Base-by-base conservation (phyloP, 2,329 filamentous ascomycete genomes). In the Exophiala mesophila region DNA sequence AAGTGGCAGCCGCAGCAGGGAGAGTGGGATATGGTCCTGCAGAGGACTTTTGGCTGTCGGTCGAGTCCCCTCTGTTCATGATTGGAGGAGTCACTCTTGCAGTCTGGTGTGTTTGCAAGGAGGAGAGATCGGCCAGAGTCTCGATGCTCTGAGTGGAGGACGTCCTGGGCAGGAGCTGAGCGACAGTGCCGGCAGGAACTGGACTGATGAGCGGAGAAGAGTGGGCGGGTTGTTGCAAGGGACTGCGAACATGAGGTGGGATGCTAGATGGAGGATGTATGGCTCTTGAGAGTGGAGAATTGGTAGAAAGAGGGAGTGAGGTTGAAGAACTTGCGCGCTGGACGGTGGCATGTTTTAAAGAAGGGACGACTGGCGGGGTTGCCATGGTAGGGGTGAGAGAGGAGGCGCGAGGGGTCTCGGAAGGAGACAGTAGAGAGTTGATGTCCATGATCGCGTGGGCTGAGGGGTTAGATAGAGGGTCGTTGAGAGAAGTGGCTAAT, bases 121-220 rank as follows among this genome's bases (percentile, higher is more conserved):
- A 65, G 26, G 68, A 68, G 20, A 70, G 55, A 47, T 72, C 69
- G 19, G 68, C 68, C 40, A 72, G 55, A n/a, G 66, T 66, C 48
- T 72, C 69, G 61, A 72, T 70, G n/a, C 66, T 68, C 2, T 65
- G 63, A 3, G 68, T 69, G 9, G 69, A 68, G 2, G 64, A 59
- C 28, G 67, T 63, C 48, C 66, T 59, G 16, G 61, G 56, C n/a
- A 61, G 54, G 31, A 58, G 57, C 23, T 60, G 55, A 5, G 64
- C 60, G 28, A 56, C 54, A 13, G 59, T 57, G 13, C 61, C 58
- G 3, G 64, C 59, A 21, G 66, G 66, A 33, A 59, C 64, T 12
- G 65, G 60, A 47, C 59, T 62, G 36, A 57, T 58, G 18, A 59
- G 52, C 5, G 65, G 58, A 18, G 65, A 63, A 1, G 67, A 65